Conservation (phyloP, 176 grass and related monocot species). For the Bonia amplexicaulis region DNA sequence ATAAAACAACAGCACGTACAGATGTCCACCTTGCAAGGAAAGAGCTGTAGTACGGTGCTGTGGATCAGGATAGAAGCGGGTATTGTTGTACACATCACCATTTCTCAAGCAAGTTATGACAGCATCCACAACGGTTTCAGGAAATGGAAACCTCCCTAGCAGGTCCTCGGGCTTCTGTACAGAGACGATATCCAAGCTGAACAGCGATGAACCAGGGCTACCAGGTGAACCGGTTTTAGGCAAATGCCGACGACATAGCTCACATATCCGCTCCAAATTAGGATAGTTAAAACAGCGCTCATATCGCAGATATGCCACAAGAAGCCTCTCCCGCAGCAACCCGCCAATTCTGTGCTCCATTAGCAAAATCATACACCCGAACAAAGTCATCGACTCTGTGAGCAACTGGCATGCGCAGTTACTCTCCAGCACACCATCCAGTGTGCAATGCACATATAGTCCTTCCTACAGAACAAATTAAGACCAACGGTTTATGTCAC, state of each 20-base stretch:
- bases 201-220: neutral
- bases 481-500: neutral
- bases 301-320: slow-evolving; percentile 51
- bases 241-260: slow-evolving; percentile 44
- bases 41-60: slow-evolving; percentile 55
- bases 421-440: slow-evolving; percentile 60
- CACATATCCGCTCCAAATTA: slow-evolving; percentile 52
- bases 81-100: slow-evolving; percentile 50
- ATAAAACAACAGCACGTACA: slow-evolving; percentile 60
- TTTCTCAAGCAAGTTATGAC: slow-evolving; percentile 48
- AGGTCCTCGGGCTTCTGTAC: slow-evolving; percentile 54
- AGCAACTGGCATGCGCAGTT: slow-evolving; percentile 42
- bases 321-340: slow-evolving; percentile 58
- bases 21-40: slow-evolving; percentile 50
- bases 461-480: slow-evolving; percentile 55
- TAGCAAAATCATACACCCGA: slow-evolving; percentile 58
- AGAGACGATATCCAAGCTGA: slow-evolving; percentile 27
- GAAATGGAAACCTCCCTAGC: slow-evolving; percentile 68
- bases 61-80: slow-evolving; percentile 57
- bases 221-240: neutral
- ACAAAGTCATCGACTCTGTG: slow-evolving; percentile 53
- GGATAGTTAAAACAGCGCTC: slow-evolving; percentile 41
- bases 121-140: slow-evolving; percentile 45
- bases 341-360: slow-evolving; percentile 57
- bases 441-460: slow-evolving; percentile 48